Evolutionary conservation across 2,329 filamentous ascomycete genomes (phyloP), one percentile per base, ranked within the genome.

Genomic region (Diaporthe velutina): DNA sequence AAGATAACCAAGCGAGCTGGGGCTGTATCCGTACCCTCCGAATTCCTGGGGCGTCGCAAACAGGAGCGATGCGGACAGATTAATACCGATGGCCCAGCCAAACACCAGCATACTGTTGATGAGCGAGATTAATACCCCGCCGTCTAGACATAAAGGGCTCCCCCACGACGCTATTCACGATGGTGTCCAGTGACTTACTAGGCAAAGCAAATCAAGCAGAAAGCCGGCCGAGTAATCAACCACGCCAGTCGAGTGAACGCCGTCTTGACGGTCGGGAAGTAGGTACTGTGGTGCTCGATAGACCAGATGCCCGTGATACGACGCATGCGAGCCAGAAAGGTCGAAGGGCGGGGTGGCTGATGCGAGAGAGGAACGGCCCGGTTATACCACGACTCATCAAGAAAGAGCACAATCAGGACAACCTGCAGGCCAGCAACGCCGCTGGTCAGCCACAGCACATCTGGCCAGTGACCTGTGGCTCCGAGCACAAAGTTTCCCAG

Each of bases 21-120:
- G 78, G 82, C 81, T 85, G 66, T 87, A 85, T 38, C 83, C 82
- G 73, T 82, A 82, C 0, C 83, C 80, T 1, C 83, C 83, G 76
- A 85, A 84, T 22, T 80, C 81, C 73, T 85, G 83, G 5, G 85
- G 75, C 2, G 82, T 81, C 2, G 80, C 79, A 3, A 87, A 78
- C 77, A 86, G 84, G 54, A 86, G 83, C 40, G 83, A 79, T 4
- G 86, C 78, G 1, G 85, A 86, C 0, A 83, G 83, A 66, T 86
- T 86, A 76, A 86, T 83, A 0, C 84, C 85, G 52, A 85, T 82
- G 4, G 82, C 82, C 80, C 81, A 82, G 10, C 80, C 80, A 57
- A 83, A 82, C 71, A 79, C 77, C 45, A 76, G 72, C 75, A 79
- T 45, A 45, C 61, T 67, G 40, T 40, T 45, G 15, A 48, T 33